Percentiles rank a stretch among this genome's conserved stretches.
Conservation (phyloP, 495 filamentous ascomycete species). For the Penicillium antarcticum region DNA sequence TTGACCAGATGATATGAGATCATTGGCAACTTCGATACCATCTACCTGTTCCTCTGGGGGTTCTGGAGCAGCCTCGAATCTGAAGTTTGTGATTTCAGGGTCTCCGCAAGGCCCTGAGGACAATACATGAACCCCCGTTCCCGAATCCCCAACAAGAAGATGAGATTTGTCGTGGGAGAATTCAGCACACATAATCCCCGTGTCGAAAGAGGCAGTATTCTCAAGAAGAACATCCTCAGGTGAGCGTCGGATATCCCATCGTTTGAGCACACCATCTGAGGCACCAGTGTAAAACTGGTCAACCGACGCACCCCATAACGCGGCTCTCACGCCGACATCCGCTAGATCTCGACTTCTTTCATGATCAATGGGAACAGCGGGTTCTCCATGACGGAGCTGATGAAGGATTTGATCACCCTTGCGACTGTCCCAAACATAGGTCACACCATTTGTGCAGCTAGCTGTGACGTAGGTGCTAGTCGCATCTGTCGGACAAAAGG, state of each 20-base stretch:
- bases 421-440: conserved; percentile 82
- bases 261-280: conserved; percentile 82
- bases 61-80: conserved; percentile 22
- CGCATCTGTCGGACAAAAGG: conserved; percentile 42
- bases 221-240: conserved; percentile 59
- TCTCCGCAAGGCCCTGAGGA: conserved; percentile 37
- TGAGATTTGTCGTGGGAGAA: conserved; percentile 71
- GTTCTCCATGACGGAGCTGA: conserved; percentile 63
- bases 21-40: conserved; percentile 24
- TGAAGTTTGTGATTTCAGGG: conserved; percentile 14
- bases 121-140: conserved; percentile 68
- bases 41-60: conserved; percentile 6
- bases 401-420: conserved; percentile 56
- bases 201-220: conserved; percentile 48
- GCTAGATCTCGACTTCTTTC: conserved; percentile 56
- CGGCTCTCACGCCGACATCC: conserved; percentile 80
- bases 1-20: conserved; percentile 34
- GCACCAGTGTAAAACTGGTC: conserved; percentile 84
- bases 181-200: conserved; percentile 56
- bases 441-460: conserved; percentile 78
- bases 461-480: conserved; percentile 62
- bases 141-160: conserved; percentile 72
- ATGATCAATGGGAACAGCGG: conserved; percentile 60
- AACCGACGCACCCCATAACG: conserved; percentile 68
- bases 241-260: conserved; percentile 73